Base-by-base conservation (phyloP, 129 eudicot genomes). In the sunflower (Helianthus annuus) region DNA sequence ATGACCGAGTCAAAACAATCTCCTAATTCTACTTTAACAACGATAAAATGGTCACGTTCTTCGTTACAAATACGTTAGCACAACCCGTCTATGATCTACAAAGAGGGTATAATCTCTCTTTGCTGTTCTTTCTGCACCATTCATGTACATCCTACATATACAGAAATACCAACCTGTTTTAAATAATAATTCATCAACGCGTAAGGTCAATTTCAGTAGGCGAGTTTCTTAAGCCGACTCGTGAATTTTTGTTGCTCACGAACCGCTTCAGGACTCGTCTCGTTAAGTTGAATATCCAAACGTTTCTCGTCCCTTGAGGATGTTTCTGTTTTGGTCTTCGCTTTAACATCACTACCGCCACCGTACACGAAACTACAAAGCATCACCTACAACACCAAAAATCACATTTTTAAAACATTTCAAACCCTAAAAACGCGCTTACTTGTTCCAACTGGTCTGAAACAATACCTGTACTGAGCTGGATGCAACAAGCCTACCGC, bases 281-380 rank as follows among this genome's bases (percentile, higher is more conserved):
- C 89, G 22, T 61, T 74, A 34, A 79, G 65, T 32, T 78, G 74
- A 7, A 71, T 80, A n/a, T n/a, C 77, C 3, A 66, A 60, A 70
- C 62, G 46, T 13, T 65, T 78, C 5, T 76, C 79, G 1, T 77
- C 90, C 56, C 66, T 69, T 1, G 77, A 46, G 46, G 57, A 76
- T 22, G 79, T 62, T 52, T 89, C 89, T n/a, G 75, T 6, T 66
- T 62, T 83, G 76, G 49, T 48, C 82, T 89, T 87, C 1, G 69
- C 64, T 80, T 88, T 89, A 2, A 82, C 15, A 66, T 81, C 79
- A 66, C 87, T 86, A 45, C 80, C 81, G 66, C 81, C 78, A 66
- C 94, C 86, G 19, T 89, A 83, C 10, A 92, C 89, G 48, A 89
- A 92, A 77, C 96, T 89, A 86, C 96, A 86, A 6, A 84, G 89